Conservation (phyloP, 345 rosid species). For the Hibiscus trionum region DNA sequence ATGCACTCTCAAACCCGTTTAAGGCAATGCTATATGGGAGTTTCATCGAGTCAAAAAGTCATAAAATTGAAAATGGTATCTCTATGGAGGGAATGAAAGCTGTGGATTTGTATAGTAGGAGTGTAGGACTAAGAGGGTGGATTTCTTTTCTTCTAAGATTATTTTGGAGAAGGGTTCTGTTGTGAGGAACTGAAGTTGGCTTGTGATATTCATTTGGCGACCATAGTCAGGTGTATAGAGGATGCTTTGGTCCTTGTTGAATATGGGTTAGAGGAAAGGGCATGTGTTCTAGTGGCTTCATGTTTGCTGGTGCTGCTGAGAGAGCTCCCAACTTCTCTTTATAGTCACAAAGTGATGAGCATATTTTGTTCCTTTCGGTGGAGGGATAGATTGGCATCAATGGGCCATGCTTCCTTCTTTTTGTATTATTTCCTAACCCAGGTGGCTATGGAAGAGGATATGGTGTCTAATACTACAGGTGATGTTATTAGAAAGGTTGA, state of each 20-base stretch:
- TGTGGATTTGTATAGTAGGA: constrained; percentile 56
- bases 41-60: constrained; percentile 60
- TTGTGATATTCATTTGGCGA: constrained; percentile 74
- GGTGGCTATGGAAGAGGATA: constrained; percentile 61
- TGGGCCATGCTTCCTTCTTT: constrained; percentile 62
- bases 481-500: constrained; percentile 51
- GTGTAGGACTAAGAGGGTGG: constrained; percentile 58
- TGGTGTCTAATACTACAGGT: constrained; percentile 34
- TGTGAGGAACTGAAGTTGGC: constrained; percentile 76
- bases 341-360: constrained; percentile 41
- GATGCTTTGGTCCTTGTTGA: constrained; percentile 65
- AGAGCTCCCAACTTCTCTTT: constrained; percentile 57
- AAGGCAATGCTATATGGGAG: constrained; percentile 70
- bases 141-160: constrained; percentile 43
- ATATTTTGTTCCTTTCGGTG: constrained; percentile 52
- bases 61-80: constrained; percentile 40
- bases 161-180: constrained; percentile 77
- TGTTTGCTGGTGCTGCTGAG: constrained; percentile 78
- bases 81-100: constrained; percentile 73
- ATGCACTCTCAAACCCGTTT: constrained; percentile 64
- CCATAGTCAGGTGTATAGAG: constrained; percentile 38
- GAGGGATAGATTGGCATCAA: constrained; percentile 42
- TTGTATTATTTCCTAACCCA: constrained; percentile 80
- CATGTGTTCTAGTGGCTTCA: constrained; percentile 66
- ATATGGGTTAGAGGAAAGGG: constrained; percentile 64